Evolutionary conservation across 2,329 filamentous ascomycete genomes (phyloP), one percentile per base, ranked within the genome.

Genomic region (Acephala macrosclerotiorum): DNA sequence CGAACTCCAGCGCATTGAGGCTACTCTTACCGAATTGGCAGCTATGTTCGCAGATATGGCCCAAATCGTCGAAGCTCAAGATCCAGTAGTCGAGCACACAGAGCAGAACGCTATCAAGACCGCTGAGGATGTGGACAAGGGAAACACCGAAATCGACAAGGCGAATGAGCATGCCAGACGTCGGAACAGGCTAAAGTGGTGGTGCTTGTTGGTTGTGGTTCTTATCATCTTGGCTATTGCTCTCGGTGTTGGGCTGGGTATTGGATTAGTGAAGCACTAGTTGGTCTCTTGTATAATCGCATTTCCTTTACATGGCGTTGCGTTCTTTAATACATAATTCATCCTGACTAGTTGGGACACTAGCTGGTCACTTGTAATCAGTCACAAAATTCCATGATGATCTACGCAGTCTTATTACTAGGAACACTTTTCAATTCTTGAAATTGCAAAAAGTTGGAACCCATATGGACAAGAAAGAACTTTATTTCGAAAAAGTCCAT

Each of bases 171-270:
- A 86, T 73, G 91, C 91, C 58, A 83, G 86, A 70, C 84, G 87
- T 72, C 85, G 87, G 72, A 86, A 91, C 73, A 91, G 89, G 82
- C 86, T 93, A 80, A 95, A 95, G 84, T 94, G 92, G 92, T 93
- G 87, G 85, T 92, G 90, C 75, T 81, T 92, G 67, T 79, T 88
- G 67, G 82, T 94, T 66, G 80, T 82, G 57, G 71, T 87, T 25
- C 80, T 89, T 76, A 87, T 89, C 76, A 77, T 87, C 73, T 76
- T 89, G 60, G 85, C 82, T 62, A 83, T 89, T 67, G 85, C 82
- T 64, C 76, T 89, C 16, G 85, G 84, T 58, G 74, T 88, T 59
- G 79, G 77, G 51, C 71, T 85, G 59, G 75, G 75, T 22, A 64
- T 77, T 65, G 74, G 73, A 16, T 67, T 77, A 55, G 68, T 71